A percentile compares a stretch with the other conserved stretches of the same genome.
Evolutionary conservation across 345 rosid genomes (phyloP).

Genomic region (Hypericum androsaemum): DNA sequence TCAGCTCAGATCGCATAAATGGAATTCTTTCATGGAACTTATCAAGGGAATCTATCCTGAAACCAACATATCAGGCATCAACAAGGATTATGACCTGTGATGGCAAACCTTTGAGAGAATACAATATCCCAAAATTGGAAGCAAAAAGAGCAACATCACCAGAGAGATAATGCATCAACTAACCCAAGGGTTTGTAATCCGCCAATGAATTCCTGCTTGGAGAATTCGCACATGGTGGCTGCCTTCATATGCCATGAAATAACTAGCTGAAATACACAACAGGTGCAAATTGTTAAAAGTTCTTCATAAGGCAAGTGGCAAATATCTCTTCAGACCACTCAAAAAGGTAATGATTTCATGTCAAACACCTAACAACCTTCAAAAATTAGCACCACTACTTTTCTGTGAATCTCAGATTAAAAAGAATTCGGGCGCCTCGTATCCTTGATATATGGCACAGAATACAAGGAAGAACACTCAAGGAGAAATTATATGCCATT

Average conservation of each 20-base stretch:
- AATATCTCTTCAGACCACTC: background rate
- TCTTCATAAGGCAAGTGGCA: background rate
- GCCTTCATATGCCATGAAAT: slow-evolving; percentile 99
- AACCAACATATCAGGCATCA: slow-evolving; percentile 25
- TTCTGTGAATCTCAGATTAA: no score
- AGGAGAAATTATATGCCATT: no score
- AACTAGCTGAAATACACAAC: slow-evolving; percentile 52
- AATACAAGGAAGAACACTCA: no score
- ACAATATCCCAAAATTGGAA: background rate
- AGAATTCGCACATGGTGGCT: slow-evolving; percentile 91
- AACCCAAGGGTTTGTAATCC: slow-evolving; percentile 88
- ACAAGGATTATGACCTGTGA: slow-evolving; percentile 12
- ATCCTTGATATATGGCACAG: no score
- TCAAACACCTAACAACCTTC: background rate
- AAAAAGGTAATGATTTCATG: slow-evolving; percentile 1
- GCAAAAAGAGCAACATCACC: background rate
- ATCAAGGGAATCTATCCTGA: slow-evolving; percentile 83
- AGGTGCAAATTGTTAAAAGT: slow-evolving; percentile 5
- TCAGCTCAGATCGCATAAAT: slow-evolving; percentile 82
- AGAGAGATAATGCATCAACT: slow-evolving; percentile 12
- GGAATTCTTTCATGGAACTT: slow-evolving; percentile 76
- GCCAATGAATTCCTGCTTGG: slow-evolving; percentile 74
- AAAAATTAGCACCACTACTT: no score
- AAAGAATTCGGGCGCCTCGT: no score
- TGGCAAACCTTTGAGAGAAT: slow-evolving; percentile 1